These are phyloP conservation scores for Lentinula novae-zelandiae DNA, from an alignment of 1,284 basidiomycete species.

Conservation along the genomic window DNA sequence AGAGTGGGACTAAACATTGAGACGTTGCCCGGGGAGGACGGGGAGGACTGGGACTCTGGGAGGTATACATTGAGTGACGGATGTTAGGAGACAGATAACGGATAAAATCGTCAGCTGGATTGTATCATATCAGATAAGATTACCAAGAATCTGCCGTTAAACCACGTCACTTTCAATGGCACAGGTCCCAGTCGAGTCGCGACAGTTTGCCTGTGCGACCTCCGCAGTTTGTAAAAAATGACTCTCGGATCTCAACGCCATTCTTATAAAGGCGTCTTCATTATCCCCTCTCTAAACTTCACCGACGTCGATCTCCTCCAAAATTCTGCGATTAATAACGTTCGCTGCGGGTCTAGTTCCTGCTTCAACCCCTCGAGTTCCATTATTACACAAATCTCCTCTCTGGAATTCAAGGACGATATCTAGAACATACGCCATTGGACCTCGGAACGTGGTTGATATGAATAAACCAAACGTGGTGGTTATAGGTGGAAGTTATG, in stretches of 20 bases:
- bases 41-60: too few relatives aligned
- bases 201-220: background rate
- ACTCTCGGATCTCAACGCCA: background rate
- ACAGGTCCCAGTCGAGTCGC: background rate
- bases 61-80: background rate
- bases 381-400: background rate
- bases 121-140: background rate
- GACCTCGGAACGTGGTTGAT: background rate
- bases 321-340: background rate
- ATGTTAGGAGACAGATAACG: background rate
- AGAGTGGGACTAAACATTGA: too few relatives aligned
- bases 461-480: conserved; percentile 19
- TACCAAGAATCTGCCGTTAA: background rate
- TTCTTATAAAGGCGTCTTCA: background rate
- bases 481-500: conserved; percentile 24
- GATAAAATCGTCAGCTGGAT: background rate
- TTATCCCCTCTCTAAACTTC: background rate
- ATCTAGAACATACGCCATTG: background rate
- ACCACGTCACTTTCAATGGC: background rate
- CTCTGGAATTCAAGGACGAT: background rate
- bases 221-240: background rate
- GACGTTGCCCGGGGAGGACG: background rate
- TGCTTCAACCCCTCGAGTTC: background rate
- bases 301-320: background rate
- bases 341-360: background rate